Conservation (phyloP, 192 early-diverging fungal genomes). For the Backusella tarrabulga region DNA sequence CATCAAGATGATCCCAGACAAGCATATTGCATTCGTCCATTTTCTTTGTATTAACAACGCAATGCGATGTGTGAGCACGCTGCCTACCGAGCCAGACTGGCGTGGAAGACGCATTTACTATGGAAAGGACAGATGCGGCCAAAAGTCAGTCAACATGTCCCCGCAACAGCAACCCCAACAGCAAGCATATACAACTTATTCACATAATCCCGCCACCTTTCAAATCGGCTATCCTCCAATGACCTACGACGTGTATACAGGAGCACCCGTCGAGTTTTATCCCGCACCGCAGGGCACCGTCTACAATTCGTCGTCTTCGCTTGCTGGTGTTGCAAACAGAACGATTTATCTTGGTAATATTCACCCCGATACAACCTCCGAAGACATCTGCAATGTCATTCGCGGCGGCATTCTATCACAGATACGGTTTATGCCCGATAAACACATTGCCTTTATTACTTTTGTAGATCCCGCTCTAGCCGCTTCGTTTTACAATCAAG, state of each 20-base stretch:
- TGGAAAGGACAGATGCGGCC: constrained; percentile 83
- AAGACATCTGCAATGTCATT: constrained; percentile 85
- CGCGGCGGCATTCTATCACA: constrained; percentile 83
- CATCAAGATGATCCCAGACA: constrained; percentile 68
- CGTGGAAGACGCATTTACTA: constrained; percentile 63
- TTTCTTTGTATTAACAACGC: constrained; percentile 68
- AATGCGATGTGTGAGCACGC: constrained; percentile 65
- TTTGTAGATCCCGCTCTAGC: constrained; percentile 78
- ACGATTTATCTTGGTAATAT: constrained; percentile 86
- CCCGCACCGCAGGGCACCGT: constrained; percentile 4
- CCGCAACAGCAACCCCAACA: constrained; percentile 18
- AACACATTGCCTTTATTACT: constrained; percentile 82
- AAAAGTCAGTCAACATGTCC: constrained; percentile 27
- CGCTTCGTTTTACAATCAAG: constrained; percentile 57
- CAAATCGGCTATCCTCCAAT: constrained; percentile 30
- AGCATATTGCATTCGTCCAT: constrained; percentile 84
- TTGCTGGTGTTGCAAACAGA: constrained; percentile 53
- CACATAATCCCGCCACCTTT: constrained; percentile 20
- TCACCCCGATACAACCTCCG: constrained; percentile 70
- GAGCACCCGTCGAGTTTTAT: constrained; percentile 37
- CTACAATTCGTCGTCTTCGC: neutral
- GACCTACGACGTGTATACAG: constrained; percentile 30
- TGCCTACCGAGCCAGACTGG: constrained; percentile 61
- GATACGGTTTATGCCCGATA: constrained; percentile 71
- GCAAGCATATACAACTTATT: constrained; percentile 5